Conservation (phyloP, 495 filamentous ascomycete genomes). For the Neurospora sp. region DNA sequence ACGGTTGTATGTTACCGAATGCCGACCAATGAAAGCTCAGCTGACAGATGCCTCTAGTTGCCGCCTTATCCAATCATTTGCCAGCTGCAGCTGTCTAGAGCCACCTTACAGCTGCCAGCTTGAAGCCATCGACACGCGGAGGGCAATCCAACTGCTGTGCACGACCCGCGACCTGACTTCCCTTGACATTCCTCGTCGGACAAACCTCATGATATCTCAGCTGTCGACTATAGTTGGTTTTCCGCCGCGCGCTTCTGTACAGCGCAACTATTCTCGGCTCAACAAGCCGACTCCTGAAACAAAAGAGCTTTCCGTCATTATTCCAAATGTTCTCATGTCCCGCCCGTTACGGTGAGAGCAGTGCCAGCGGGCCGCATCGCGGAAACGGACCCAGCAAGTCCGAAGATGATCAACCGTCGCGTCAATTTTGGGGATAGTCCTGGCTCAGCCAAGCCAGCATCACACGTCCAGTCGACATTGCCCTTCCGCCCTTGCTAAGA, state of each 20-base stretch:
- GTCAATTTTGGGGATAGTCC: not conserved
- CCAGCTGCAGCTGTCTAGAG: not conserved
- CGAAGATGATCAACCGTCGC: not conserved
- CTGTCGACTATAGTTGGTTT: not conserved
- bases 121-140: not conserved
- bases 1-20: not conserved
- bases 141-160: not conserved
- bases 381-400: not conserved
- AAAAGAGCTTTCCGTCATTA: not conserved
- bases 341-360: not conserved
- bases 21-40: not conserved
- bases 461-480: not conserved
- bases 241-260: not conserved
- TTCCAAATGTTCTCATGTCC: not conserved
- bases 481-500: not conserved
- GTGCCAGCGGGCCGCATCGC: not conserved
- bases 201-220: not conserved
- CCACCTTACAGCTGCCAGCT: not conserved
- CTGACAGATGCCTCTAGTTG: not conserved
- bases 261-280: not conserved
- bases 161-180: no score
- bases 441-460: not conserved
- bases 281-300: not conserved
- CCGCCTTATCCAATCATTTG: not conserved
- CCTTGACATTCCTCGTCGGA: not conserved